Percentiles rank a stretch among this genome's conserved stretches.
Conservation (phyloP, 768 basidiomycete species). For the Boletus patriciae region DNA sequence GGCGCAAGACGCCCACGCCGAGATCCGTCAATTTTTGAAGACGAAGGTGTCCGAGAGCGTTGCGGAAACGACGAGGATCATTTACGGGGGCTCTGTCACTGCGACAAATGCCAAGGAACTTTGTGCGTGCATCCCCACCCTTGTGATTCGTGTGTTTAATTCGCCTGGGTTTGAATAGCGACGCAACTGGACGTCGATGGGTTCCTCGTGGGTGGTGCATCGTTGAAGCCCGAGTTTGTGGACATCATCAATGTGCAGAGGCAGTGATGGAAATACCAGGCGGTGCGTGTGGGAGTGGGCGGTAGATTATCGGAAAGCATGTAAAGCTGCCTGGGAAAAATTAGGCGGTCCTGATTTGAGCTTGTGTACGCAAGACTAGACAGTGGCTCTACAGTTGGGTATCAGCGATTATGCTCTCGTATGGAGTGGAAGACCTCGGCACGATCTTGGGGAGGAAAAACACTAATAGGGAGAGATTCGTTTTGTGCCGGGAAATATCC, state of each 20-base stretch:
- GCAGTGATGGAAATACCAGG: constrained; percentile 11
- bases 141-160: neutral
- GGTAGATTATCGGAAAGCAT: neutral
- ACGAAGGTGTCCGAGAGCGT: constrained; percentile 64
- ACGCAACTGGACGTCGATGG: constrained; percentile 86
- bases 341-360: too few relatives aligned
- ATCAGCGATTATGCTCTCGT: too few relatives aligned
- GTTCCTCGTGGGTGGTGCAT: constrained; percentile 97
- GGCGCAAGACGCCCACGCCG: constrained; percentile 89
- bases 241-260: constrained; percentile 79
- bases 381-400: too few relatives aligned
- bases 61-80: constrained; percentile 76
- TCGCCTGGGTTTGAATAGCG: constrained; percentile 42
- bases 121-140: constrained; percentile 47
- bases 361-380: too few relatives aligned
- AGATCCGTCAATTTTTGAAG: constrained; percentile 74
- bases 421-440: too few relatives aligned
- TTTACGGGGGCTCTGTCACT: constrained; percentile 95
- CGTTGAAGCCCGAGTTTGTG: constrained; percentile 95
- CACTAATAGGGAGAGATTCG: too few relatives aligned
- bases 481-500: neutral
- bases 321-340: neutral
- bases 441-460: too few relatives aligned
- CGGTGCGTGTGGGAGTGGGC: neutral
- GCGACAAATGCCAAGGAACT: constrained; percentile 88